Evolutionary conservation across 2,329 filamentous ascomycete species (phyloP).

Genomic region (Botrytis elliptica): DNA sequence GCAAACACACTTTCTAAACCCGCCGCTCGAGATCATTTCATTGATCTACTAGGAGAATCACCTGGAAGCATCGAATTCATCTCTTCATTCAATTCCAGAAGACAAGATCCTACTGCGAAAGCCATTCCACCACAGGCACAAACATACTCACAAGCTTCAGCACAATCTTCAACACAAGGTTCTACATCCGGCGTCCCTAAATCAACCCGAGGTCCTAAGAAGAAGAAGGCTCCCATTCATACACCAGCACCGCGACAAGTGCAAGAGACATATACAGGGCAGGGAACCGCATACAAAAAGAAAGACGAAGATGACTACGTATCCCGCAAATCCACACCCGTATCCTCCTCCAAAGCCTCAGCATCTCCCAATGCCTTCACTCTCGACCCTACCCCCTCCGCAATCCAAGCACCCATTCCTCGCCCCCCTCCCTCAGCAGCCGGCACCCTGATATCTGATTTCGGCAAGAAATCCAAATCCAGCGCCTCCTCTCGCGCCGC

Average conservation of each 20-base stretch:
- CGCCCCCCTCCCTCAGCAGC: slow-evolving; percentile 57
- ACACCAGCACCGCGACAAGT: slow-evolving; percentile 62
- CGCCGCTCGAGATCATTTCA: slow-evolving; percentile 80
- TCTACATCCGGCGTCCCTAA: slow-evolving; percentile 46
- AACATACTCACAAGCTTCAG: slow-evolving; percentile 4
- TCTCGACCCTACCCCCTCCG: slow-evolving; percentile 50
- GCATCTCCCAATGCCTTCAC: slow-evolving; percentile 38
- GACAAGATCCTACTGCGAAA: slow-evolving; percentile 45
- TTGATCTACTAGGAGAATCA: slow-evolving; percentile 83
- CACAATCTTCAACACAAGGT: slow-evolving; percentile 18
- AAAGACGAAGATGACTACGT: slow-evolving; percentile 73
- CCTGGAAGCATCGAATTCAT: slow-evolving; percentile 72
- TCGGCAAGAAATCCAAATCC: slow-evolving; percentile 55
- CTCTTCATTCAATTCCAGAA: slow-evolving; percentile 68
- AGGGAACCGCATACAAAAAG: slow-evolving; percentile 72
- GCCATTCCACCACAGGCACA: slow-evolving; percentile 21
- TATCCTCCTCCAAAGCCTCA: slow-evolving; percentile 40
- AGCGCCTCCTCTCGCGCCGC: slow-evolving; percentile 48
- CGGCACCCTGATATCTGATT: slow-evolving; percentile 80
- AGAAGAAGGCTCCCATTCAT: slow-evolving; percentile 61
- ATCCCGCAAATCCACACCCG: slow-evolving; percentile 44
- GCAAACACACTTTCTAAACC: slow-evolving; percentile 71
- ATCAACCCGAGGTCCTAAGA: slow-evolving; percentile 50
- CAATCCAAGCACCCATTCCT: slow-evolving; percentile 47
- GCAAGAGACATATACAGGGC: slow-evolving; percentile 57